Base-by-base conservation (phyloP, 2,329 filamentous ascomycete species). In the Microascus cirrosus region DNA sequence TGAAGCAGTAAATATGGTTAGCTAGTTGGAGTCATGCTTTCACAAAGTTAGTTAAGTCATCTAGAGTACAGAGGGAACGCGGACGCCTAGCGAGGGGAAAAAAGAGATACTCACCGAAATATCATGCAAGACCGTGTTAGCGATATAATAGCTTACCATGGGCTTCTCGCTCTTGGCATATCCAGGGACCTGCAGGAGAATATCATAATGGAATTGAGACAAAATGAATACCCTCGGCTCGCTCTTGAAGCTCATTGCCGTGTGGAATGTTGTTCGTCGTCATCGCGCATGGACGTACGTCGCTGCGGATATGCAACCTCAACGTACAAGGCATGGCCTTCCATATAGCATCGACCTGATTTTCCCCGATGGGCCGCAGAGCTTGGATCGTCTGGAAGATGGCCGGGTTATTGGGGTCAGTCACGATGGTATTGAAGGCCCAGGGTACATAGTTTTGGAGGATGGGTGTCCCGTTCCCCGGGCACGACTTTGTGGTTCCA, bases 101-200 rank as follows among this genome's bases (percentile, higher is more conserved):
- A n/a, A 10, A 48, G 18, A 4, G 42, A 3, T 20, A 55, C 67
- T 63, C 53, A 68, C 68, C 53, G 66, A 64, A 7, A 69, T 25
- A 56, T 70, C 68, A 24, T 69, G 68, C 12, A 63, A 58, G 8
- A 70, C 45, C 2, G 65, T 64, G 1, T 53, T 34, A 2, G 66
- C 64, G 13, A 66, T 34, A 11, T 61, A 39, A 36, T 62, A 58
- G 48, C 58, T 66, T 3, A 60, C 54, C 61, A 66, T 62, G 35
- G 64, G 55, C 54, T 63, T 66, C 60, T 70, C 68, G 28, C 63
- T 63, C 3, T 57, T 56, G 51, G 61, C 65, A 32, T 65, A 64
- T 8, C 61, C 60, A 12, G 59, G 51, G 1, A 60, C 58, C 13
- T 69, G 53, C 13, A 70, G 56, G 65, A 63, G 59, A 63, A 68